Percentiles rank a stretch among this genome's conserved stretches.
Evolutionary conservation across 768 basidiomycete species (phyloP).

Genomic region (Chlorophyllum brunneum): DNA sequence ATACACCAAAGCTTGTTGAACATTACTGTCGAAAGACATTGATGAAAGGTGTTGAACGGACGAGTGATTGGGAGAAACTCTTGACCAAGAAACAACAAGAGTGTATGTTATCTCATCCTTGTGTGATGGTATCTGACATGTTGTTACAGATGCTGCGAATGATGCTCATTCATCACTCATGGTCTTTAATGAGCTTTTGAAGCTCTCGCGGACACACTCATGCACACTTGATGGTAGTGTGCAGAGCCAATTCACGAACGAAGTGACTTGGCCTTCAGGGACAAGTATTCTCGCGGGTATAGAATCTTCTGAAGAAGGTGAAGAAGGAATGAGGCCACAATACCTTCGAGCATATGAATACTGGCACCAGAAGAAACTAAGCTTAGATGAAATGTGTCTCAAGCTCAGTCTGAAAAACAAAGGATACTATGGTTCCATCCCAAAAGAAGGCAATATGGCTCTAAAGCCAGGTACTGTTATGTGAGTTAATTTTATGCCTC

Average conservation of each 20-base stretch:
- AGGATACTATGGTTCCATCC: neutral
- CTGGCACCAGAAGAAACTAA: slow-evolving; percentile 26
- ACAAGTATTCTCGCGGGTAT: neutral
- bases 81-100: slow-evolving; percentile 22
- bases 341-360: slow-evolving; percentile 30
- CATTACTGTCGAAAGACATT: slow-evolving; percentile 28
- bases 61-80: slow-evolving; percentile 31
- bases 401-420: slow-evolving; percentile 20
- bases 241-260: slow-evolving; percentile 1
- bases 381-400: slow-evolving; percentile 27
- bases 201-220: slow-evolving; percentile 19
- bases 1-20: slow-evolving; percentile 23
- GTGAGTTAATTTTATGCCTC: slow-evolving; percentile 19
- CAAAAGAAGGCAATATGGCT: slow-evolving; percentile 10
- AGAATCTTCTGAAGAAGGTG: neutral
- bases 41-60: slow-evolving; percentile 25
- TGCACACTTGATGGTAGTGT: slow-evolving; percentile 15
- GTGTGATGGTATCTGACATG: neutral
- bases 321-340: slow-evolving; percentile 19
- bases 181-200: slow-evolving; percentile 26
- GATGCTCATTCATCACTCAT: slow-evolving; percentile 31
- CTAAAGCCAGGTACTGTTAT: slow-evolving; percentile 29
- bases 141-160: slow-evolving; percentile 31
- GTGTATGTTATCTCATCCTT: slow-evolving; percentile 19
- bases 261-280: neutral